Conservation (phyloP, 345 rosid genomes). For the Pugionium cornutum region DNA sequence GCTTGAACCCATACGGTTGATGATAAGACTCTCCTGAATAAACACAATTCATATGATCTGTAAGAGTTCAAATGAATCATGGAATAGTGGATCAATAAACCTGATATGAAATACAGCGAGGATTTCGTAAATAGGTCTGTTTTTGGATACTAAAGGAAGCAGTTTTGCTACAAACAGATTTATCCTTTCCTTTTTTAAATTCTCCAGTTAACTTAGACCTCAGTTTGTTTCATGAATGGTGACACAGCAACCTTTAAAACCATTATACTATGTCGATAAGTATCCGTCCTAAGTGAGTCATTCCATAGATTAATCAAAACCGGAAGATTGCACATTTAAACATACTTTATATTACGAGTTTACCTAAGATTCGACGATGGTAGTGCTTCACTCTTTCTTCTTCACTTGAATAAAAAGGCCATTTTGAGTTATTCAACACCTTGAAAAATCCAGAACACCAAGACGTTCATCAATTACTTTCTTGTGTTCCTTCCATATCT, state of each 20-base stretch:
- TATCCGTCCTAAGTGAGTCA: neutral
- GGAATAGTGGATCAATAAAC: neutral
- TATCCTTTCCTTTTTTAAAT: too few relatives aligned
- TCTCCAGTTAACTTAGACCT: too few relatives aligned
- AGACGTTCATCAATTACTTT: neutral
- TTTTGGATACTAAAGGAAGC: too few relatives aligned
- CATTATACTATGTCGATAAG: too few relatives aligned
- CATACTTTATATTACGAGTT: neutral
- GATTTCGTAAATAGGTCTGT: too few relatives aligned
- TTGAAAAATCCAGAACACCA: neutral
- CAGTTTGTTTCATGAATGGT: neutral
- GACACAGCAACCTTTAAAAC: too few relatives aligned
- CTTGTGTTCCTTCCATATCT: neutral
- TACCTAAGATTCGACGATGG: conserved; percentile 16
- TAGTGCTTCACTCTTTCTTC: neutral
- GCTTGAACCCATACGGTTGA: neutral
- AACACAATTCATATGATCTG: neutral
- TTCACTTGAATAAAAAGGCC: neutral
- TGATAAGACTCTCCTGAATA: neutral
- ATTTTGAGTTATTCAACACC: neutral
- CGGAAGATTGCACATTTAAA: neutral
- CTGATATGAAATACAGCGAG: neutral
- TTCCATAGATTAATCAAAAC: neutral
- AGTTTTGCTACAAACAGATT: neutral
- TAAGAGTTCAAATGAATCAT: neutral